Conservation (phyloP, 768 basidiomycete genomes). For the Tulasnella sp. region DNA sequence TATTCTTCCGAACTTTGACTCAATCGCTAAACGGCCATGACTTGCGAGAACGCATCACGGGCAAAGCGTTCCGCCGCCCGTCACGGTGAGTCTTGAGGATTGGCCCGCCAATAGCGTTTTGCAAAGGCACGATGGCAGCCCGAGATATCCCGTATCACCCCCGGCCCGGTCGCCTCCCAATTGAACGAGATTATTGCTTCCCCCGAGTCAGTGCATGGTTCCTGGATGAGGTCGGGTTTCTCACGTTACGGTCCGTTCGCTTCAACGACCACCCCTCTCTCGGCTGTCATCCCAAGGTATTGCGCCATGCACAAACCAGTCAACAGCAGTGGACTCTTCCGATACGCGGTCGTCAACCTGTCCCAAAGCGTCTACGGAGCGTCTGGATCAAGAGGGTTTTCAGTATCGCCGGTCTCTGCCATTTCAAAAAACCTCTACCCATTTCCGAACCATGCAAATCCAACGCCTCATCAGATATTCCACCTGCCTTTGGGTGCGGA, state of each 20-base stretch:
- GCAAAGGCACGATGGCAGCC: too few relatives aligned
- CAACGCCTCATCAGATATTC: slow-evolving; percentile 61
- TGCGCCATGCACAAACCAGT: neutral
- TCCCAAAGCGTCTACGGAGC: neutral
- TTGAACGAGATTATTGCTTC: neutral
- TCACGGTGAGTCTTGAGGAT: too few relatives aligned
- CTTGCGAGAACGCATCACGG: too few relatives aligned
- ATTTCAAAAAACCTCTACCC: slow-evolving; percentile 42
- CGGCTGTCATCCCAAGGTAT: neutral
- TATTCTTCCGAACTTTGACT: too few relatives aligned
- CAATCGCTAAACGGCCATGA: too few relatives aligned
- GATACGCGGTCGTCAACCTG: neutral
- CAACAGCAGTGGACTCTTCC: neutral
- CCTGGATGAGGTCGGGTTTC: slow-evolving; percentile 1
- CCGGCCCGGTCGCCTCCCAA: neutral
- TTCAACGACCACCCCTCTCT: neutral
- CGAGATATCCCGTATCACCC: too few relatives aligned
- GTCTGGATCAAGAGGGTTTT: neutral
- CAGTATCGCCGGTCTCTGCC: neutral
- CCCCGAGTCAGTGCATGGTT: neutral
- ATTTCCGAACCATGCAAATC: slow-evolving; percentile 48
- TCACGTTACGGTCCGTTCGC: neutral
- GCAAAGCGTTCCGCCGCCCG: too few relatives aligned
- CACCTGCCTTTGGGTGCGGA: slow-evolving; percentile 54
- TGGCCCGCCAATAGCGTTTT: too few relatives aligned